phyloP scores from a whole-genome alignment of 768 basidiomycete species.

The Trametes elegans region DNA sequence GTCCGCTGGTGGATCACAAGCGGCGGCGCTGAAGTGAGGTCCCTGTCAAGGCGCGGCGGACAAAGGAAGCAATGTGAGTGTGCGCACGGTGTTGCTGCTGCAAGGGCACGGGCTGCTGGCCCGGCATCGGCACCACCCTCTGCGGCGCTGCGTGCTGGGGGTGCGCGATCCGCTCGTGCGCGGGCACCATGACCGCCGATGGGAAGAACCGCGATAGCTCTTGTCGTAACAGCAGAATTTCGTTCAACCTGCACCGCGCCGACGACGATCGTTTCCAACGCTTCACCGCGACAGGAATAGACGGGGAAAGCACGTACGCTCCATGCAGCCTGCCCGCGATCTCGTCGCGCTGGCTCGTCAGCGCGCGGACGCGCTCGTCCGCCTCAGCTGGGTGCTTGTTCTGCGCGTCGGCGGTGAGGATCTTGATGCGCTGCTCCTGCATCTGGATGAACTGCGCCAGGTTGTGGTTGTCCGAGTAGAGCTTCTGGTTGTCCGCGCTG shows the following conservation, averaged over 20 bases:
- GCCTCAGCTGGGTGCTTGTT: slow-evolving; percentile 22
- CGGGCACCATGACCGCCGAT: not conserved
- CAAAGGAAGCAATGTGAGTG: not conserved
- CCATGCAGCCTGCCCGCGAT: slow-evolving; percentile 3
- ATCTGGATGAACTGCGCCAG: slow-evolving; percentile 29
- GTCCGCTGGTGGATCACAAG: not conserved
- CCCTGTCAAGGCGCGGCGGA: not conserved
- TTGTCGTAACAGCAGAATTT: slow-evolving; percentile 14
- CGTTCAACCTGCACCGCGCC: slow-evolving; percentile 12
- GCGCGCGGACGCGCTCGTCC: slow-evolving; percentile 28
- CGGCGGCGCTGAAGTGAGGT: not conserved
- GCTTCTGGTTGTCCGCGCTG: slow-evolving; percentile 28
- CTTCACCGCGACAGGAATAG: not conserved
- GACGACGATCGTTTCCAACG: not conserved
- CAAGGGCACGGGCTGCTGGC: not conserved
- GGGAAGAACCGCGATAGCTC: slow-evolving; percentile 11
- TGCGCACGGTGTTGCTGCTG: slow-evolving; percentile 1
- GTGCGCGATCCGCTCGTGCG: not conserved
- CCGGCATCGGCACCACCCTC: not conserved
- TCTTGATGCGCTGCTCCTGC: slow-evolving; percentile 32
- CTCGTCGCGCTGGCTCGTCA: slow-evolving; percentile 24
- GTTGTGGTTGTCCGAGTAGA: slow-evolving; percentile 40
- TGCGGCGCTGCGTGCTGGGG: not conserved
- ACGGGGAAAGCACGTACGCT: slow-evolving; percentile 10
- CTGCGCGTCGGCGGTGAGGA: slow-evolving; percentile 14